Conservation (phyloP, 768 basidiomycete genomes). For the Pluteus cervinus region DNA sequence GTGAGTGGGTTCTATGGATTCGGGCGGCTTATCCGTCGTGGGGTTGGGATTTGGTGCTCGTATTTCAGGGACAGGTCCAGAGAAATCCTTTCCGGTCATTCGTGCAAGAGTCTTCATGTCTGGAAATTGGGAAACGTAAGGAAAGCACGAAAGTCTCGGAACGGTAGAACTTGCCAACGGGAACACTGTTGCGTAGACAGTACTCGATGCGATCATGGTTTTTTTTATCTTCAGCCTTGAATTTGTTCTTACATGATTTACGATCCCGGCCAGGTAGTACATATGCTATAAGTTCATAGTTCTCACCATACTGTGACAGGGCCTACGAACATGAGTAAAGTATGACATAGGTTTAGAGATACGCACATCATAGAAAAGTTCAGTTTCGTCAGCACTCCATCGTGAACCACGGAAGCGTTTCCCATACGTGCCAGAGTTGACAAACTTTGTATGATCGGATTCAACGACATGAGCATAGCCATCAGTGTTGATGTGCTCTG, state of each 20-base stretch:
- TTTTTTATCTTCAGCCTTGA: slow-evolving; percentile 83
- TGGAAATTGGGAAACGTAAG: slow-evolving; percentile 17
- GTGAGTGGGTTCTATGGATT: slow-evolving; percentile 9
- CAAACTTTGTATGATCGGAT: slow-evolving; percentile 78
- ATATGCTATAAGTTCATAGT: slow-evolving; percentile 87
- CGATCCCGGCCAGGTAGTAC: slow-evolving; percentile 81
- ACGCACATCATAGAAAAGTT: slow-evolving; percentile 78
- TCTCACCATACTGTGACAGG: slow-evolving; percentile 85
- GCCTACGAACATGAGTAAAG: slow-evolving; percentile 46
- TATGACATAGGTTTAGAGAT: slow-evolving; percentile 1
- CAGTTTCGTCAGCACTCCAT: slow-evolving; percentile 89
- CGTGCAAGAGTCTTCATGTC: slow-evolving; percentile 70
- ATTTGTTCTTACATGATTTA: slow-evolving; percentile 90
- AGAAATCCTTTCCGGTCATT: slow-evolving; percentile 84
- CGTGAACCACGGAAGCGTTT: slow-evolving; percentile 77
- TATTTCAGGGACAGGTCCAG: slow-evolving; percentile 74
- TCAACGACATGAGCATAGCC: slow-evolving; percentile 77
- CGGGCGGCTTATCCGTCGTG: too few species aligned
- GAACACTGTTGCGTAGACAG: slow-evolving; percentile 67
- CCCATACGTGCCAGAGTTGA: slow-evolving; percentile 78
- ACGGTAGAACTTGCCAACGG: slow-evolving; percentile 55
- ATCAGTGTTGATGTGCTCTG: slow-evolving; percentile 59
- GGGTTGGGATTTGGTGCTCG: slow-evolving; percentile 30
- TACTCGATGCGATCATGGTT: slow-evolving; percentile 71
- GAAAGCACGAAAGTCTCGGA: slow-evolving; percentile 1